These are phyloP conservation scores for Tylopilus sp. DNA, from an alignment of 768 basidiomycete genomes.

Conservation along the genomic window DNA sequence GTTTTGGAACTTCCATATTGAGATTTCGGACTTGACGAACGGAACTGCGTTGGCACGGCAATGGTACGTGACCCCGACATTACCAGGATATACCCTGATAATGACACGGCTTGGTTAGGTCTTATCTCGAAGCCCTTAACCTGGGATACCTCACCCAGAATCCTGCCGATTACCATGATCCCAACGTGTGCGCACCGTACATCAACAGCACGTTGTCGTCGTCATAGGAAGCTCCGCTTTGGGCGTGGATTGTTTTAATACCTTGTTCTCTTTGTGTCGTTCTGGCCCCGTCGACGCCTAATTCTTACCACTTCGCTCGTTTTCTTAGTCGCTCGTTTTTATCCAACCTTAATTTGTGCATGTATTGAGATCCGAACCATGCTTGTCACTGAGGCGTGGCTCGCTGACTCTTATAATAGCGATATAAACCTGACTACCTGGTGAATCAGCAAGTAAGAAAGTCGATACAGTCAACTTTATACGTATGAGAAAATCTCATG, in stretches of 20 bases:
- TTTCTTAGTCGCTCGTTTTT: not conserved
- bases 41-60: slow-evolving; percentile 51
- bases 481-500: no score
- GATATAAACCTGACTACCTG: no score
- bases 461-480: no score
- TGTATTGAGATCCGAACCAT: not conserved
- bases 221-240: no score
- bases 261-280: not conserved
- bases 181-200: slow-evolving; percentile 62
- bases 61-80: slow-evolving; percentile 43
- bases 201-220: slow-evolving; percentile 22
- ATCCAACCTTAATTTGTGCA: not conserved
- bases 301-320: not conserved
- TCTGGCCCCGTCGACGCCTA: not conserved
- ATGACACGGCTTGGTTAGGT: slow-evolving; percentile 40
- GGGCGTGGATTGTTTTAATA: no score
- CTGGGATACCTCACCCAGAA: slow-evolving; percentile 62
- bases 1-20: slow-evolving; percentile 78
- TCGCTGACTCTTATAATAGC: no score
- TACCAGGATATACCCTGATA: not conserved
- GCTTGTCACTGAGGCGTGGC: no score
- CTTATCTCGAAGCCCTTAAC: slow-evolving; percentile 59
- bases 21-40: slow-evolving; percentile 46
- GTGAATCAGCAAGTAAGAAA: no score
- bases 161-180: slow-evolving; percentile 53